Percentiles rank a stretch among this genome's conserved stretches.
Evolutionary conservation across 2,329 filamentous ascomycete species (phyloP).

Genomic region (Calonectria ilicicola): DNA sequence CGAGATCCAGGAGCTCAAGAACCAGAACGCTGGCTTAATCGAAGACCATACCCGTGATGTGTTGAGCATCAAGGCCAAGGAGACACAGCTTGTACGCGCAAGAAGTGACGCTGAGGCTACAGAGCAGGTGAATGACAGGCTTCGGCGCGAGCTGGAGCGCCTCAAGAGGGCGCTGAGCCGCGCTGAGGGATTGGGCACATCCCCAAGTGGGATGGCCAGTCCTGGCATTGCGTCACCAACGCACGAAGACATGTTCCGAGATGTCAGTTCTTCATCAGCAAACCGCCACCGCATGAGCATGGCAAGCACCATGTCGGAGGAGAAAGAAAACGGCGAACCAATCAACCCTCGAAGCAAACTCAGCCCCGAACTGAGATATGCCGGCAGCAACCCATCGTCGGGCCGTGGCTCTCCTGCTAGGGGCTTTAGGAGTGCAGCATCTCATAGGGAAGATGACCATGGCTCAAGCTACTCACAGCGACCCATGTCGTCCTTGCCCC

Average conservation of each 20-base stretch:
- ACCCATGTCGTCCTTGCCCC: slow-evolving; percentile 51
- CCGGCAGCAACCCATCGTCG: slow-evolving; percentile 62
- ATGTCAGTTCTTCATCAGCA: slow-evolving; percentile 56
- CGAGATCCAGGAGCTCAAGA: slow-evolving; percentile 93
- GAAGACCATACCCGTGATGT: slow-evolving; percentile 97
- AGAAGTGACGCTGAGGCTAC: slow-evolving; percentile 90
- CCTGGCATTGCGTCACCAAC: slow-evolving; percentile 62
- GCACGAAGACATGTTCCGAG: slow-evolving; percentile 71
- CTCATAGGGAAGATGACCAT: slow-evolving; percentile 50
- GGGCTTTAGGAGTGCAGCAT: slow-evolving; percentile 58
- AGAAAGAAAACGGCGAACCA: slow-evolving; percentile 78
- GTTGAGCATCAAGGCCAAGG: slow-evolving; percentile 96
- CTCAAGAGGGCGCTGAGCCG: slow-evolving; percentile 86
- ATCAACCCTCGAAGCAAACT: slow-evolving; percentile 63
- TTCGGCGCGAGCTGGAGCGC: slow-evolving; percentile 89
- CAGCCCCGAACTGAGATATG: slow-evolving; percentile 67
- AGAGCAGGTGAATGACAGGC: slow-evolving; percentile 85
- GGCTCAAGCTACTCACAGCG: slow-evolving; percentile 45
- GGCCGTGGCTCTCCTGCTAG: slow-evolving; percentile 71
- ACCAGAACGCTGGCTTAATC: slow-evolving; percentile 95
- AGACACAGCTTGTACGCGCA: slow-evolving; percentile 94
- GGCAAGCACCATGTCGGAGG: slow-evolving; percentile 76
- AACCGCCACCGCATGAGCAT: slow-evolving; percentile 70
- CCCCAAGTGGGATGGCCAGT: slow-evolving; percentile 51
- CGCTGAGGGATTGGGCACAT: slow-evolving; percentile 63